Evolutionary conservation across 2,329 filamentous ascomycete species (phyloP), one percentile per base, ranked within the genome.

Genomic region (Myrmaecium sp.): DNA sequence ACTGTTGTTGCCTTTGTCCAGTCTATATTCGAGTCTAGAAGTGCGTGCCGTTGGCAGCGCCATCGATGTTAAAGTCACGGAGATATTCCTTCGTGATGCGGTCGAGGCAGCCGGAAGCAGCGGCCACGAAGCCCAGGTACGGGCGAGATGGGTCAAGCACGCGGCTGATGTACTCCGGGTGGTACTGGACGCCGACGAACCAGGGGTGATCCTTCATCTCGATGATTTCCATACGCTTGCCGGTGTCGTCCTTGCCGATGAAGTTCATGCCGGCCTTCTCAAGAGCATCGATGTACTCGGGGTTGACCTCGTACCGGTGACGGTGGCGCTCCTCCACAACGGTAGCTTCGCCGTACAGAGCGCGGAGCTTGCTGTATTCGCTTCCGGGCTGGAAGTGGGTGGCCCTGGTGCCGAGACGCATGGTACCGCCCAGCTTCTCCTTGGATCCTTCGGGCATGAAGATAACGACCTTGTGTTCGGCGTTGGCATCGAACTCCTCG

Each of bases 241-340:
- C 79, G 33, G 64, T 71, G 31, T 78, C 72, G 42, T 91, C 82
- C 50, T 82, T 83, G 36, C 77, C 79, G 31, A 84, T 64, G 44
- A 91, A 84, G 21, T 63, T 57, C 17, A 93, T 58, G 1, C 82
- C 83, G 4, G 64, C 69, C 26, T 66, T 54, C 36, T 80, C 65
- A 3, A 93, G 60, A 17, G 55, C 54, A 4, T 75, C 69, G 27
- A 91, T 69, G 43, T 75, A 74, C 7, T 69, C 66, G 0, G 83
- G 82, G 55, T 92, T 92, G 36, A 92, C 79, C 57, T 93, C 83
- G 48, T 92, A 93, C 19, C 82, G 69, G 54, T 93, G 83, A 33
- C 83, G 71, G 51, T 93, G 83, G 26, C 83, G 69, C 59, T 92
- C 83, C 22, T 55, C 46, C 26, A 64, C 58, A 28, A 48, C 46